Evolutionary conservation across 768 basidiomycete species (phyloP).

Genomic region (Pholiota molesta): DNA sequence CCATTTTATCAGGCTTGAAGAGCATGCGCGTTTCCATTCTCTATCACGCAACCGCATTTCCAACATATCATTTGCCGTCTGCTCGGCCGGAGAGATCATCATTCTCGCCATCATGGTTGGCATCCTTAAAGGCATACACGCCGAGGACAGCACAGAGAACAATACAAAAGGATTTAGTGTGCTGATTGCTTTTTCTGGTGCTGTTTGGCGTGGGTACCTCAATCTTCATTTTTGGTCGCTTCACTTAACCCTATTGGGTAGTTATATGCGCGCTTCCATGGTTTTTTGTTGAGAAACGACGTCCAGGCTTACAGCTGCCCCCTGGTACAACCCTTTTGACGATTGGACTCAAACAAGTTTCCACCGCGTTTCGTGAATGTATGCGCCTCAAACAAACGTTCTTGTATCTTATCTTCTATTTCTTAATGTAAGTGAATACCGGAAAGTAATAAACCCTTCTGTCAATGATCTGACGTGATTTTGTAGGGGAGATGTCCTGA

Average conservation of each 20-base stretch:
- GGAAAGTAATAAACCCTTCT: not conserved
- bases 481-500: constrained; percentile 71
- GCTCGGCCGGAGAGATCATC: constrained; percentile 70
- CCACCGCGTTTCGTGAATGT: constrained; percentile 64
- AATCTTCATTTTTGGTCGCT: not conserved
- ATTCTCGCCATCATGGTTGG: constrained; percentile 76
- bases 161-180: constrained; percentile 78
- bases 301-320: constrained; percentile 66
- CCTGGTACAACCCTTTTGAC: constrained; percentile 56
- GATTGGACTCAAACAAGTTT: constrained; percentile 70
- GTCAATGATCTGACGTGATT: no score
- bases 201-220: constrained; percentile 62
- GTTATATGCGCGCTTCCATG: constrained; percentile 73
- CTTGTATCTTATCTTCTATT: constrained; percentile 74
- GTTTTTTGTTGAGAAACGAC: constrained; percentile 70
- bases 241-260: constrained; percentile 23
- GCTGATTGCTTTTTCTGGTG: constrained; percentile 79
- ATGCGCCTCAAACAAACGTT: constrained; percentile 73
- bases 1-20: constrained; percentile 37
- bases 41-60: constrained; percentile 73
- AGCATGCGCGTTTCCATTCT: constrained; percentile 60
- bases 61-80: constrained; percentile 73
- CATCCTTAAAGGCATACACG: constrained; percentile 67
- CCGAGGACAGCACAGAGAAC: constrained; percentile 63
- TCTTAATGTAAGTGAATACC: constrained; percentile 59